Percentiles rank a stretch among this genome's conserved stretches.
Evolutionary conservation across 192 early-diverging fungal genomes (phyloP).

Genomic region (Coemansia sp.): DNA sequence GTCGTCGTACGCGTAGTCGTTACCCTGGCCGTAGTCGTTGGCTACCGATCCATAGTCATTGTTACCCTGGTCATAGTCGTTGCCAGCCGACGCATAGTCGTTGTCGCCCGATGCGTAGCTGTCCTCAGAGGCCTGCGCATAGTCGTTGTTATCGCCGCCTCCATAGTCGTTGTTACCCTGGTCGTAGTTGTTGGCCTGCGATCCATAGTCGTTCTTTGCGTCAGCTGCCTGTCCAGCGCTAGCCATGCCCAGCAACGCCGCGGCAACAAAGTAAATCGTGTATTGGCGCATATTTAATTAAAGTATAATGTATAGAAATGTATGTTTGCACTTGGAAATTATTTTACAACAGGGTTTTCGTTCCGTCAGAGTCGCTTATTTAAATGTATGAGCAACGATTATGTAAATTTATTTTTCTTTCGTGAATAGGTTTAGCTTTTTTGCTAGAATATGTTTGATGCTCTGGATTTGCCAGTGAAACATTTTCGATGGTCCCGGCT

Average conservation of each 20-base stretch:
- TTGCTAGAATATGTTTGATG: background rate
- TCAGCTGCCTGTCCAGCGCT: background rate
- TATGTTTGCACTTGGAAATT: background rate
- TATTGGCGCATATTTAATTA: slow-evolving; percentile 34
- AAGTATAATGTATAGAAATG: background rate
- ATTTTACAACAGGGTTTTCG: background rate
- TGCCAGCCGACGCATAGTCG: slow-evolving; percentile 7
- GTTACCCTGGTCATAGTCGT: slow-evolving; percentile 13
- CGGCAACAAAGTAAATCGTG: slow-evolving; percentile 27
- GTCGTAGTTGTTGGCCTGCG: slow-evolving; percentile 2
- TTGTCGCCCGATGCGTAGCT: background rate
- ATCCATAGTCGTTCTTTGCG: slow-evolving; percentile 1
- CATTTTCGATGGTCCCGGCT: background rate
- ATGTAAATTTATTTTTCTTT: background rate
- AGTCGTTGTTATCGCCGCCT: slow-evolving; percentile 2
- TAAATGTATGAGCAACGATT: background rate
- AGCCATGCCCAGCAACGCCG: slow-evolving; percentile 33
- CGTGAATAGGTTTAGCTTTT: background rate
- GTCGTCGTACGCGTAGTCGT: slow-evolving; percentile 24
- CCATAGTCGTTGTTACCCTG: slow-evolving; percentile 8
- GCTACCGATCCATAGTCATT: slow-evolving; percentile 22
- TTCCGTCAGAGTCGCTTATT: background rate
- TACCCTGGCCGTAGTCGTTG: slow-evolving; percentile 8
- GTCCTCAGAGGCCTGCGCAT: background rate
- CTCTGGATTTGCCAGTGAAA: background rate